Evolutionary conservation across 306 rosid genomes (phyloP), one percentile per base, ranked within the genome.

Genomic region (Lupinus albus): DNA sequence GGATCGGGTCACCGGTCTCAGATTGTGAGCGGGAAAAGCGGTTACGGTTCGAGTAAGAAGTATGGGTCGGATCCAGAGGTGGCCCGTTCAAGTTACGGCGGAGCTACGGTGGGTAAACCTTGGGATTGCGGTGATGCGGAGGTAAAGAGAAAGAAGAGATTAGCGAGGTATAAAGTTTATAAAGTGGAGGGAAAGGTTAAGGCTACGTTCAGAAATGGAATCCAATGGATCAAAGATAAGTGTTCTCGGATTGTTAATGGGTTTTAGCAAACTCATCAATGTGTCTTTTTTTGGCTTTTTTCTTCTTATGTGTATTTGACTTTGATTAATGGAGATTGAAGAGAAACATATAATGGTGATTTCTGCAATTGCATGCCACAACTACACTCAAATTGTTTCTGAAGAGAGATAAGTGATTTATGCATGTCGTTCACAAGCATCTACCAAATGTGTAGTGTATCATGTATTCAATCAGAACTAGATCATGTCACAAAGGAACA

Each of bases 211-310:
- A 78, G 85, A 65, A 80, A 81, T 18, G 91, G 94, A 15, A 44
- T 89, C 38, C 82, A 86, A 38, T 89, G 96, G 96, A 76, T 89
- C 63, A 89, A 89, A 81, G 75, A 71, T 11, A 83, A 85, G 63
- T 87, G 93, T 79, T 84, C 93, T 63, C 84, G 84, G 81, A 83
- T 89, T 5, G 86, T 89, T 57, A 86, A 77, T 50, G 87, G 96
- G 6, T 79, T 35, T 61, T 89, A 59, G 68, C 12, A 1, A 2
- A n/a, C 54, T 8, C 6, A 49, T 49, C 33, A 33, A 9, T 59
- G 0, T 33, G 11, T 8, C 15, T 59, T 33, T 28, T 4, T 28
- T 33, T 33, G 1, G 1, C 1, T 33, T 6, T 33, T 33, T 33
- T 33, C 8, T 33, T 33, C 6, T 33, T 33, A 4, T 33, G 38